These are phyloP conservation scores for Paramyrothecium roridum DNA, from an alignment of 2,329 filamentous ascomycete species.

Conservation along the genomic window DNA sequence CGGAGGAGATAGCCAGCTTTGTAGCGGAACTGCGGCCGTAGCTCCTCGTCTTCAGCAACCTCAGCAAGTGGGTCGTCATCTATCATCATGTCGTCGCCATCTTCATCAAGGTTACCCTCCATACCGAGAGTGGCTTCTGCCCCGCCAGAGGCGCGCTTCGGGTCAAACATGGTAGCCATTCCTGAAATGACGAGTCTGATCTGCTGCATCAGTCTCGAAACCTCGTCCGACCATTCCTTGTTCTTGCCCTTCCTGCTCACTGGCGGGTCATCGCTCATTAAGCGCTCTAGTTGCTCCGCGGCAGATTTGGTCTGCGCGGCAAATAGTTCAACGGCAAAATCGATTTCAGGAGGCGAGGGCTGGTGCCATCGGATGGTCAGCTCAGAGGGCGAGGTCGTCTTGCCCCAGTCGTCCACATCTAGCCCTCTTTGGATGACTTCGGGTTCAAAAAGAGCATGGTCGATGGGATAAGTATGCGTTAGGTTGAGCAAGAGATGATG, in stretches of 20 bases:
- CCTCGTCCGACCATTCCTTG: constrained; percentile 98
- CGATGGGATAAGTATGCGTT: constrained; percentile 89
- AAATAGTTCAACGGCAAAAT: constrained; percentile 87
- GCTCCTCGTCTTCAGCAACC: constrained; percentile 73
- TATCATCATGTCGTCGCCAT: constrained; percentile 41
- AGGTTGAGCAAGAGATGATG: constrained; percentile 94
- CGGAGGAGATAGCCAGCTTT: constrained; percentile 80
- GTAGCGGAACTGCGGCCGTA: constrained; percentile 84
- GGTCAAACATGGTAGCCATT: constrained; percentile 85
- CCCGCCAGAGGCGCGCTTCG: constrained; percentile 62
- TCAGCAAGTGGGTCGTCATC: constrained; percentile 57
- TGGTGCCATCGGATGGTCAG: constrained; percentile 90
- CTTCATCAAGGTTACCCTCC: constrained; percentile 53
- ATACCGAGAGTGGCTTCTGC: constrained; percentile 42
- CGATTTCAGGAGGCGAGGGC: constrained; percentile 73
- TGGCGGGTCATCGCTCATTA: constrained; percentile 78
- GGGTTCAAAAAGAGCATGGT: constrained; percentile 86
- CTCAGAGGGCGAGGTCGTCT: constrained; percentile 67
- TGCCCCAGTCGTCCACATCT: constrained; percentile 80
- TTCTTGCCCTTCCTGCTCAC: constrained; percentile 92
- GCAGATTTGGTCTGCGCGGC: constrained; percentile 78
- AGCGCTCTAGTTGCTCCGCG: constrained; percentile 67
- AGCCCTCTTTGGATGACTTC: constrained; percentile 68
- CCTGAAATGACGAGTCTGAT: constrained; percentile 87
- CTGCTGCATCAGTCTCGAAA: constrained; percentile 84